These are phyloP conservation scores for Botryotinia convoluta DNA, from an alignment of 2,329 filamentous ascomycete genomes.

Conservation along the genomic window DNA sequence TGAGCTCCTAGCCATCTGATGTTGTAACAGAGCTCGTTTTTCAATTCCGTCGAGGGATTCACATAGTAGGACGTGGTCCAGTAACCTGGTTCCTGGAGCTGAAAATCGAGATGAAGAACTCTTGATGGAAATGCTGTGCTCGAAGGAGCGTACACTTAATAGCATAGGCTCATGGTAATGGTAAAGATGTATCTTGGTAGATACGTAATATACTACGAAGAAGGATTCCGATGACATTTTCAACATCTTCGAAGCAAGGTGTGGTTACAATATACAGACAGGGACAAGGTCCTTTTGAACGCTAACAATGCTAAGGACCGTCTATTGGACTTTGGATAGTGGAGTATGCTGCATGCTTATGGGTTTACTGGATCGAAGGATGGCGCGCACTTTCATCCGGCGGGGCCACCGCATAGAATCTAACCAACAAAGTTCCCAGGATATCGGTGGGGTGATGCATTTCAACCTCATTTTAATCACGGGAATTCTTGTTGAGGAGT, in stretches of 20 bases:
- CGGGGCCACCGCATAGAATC: slow-evolving; percentile 9
- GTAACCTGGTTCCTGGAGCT: slow-evolving; percentile 1
- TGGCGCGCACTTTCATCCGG: neutral
- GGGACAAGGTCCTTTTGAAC: slow-evolving; percentile 5
- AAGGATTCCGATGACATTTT: neutral
- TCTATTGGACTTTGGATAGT: slow-evolving; percentile 8
- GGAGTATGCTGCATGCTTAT: neutral
- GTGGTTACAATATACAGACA: slow-evolving; percentile 13
- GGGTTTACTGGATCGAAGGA: neutral
- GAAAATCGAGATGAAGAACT: neutral
- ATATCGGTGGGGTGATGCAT: neutral
- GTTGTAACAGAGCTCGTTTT: neutral
- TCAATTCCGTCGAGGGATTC: neutral
- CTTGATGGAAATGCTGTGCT: neutral
- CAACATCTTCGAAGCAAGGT: neutral
- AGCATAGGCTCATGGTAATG: neutral
- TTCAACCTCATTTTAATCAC: neutral
- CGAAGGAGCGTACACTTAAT: neutral
- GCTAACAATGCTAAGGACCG: neutral
- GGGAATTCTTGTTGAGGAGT: neutral
- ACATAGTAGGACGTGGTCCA: neutral
- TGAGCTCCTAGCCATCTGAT: neutral
- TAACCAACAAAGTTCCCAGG: neutral
- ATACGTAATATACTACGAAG: neutral
- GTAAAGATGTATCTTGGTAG: neutral